phyloP scores from a whole-genome alignment of 2,329 filamentous ascomycete genomes.

The Sodiomyces alkalinus region DNA sequence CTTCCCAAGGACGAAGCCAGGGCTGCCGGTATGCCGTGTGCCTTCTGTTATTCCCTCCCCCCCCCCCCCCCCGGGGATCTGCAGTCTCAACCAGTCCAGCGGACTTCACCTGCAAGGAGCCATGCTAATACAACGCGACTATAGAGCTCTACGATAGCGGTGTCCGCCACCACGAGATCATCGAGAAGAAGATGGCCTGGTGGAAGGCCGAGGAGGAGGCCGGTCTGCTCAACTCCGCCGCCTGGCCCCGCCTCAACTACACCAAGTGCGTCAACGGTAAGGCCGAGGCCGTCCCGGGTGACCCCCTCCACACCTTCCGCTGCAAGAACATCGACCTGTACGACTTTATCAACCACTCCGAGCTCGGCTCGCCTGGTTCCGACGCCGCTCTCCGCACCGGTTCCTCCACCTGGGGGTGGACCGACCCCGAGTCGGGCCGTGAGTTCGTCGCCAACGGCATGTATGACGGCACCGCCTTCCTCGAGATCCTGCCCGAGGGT shows the following conservation, averaged over 20 bases:
- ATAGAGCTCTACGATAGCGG: conserved; percentile 8
- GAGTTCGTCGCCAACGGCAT: conserved; percentile 29
- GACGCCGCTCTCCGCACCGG: conserved; percentile 19
- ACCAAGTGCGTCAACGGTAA: conserved; percentile 25
- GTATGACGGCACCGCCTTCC: conserved; percentile 28
- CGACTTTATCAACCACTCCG: conserved; percentile 37
- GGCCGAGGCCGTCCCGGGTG: conserved; percentile 26
- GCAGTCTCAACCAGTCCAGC: no score
- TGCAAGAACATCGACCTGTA: conserved; percentile 38
- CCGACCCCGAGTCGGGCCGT: conserved; percentile 23
- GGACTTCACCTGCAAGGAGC: neutral
- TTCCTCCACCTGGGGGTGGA: conserved; percentile 31
- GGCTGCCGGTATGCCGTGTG: conserved; percentile 1
- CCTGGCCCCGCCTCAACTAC: conserved; percentile 22
- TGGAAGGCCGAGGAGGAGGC: neutral
- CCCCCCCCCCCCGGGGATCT: no score
- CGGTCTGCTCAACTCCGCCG: conserved; percentile 14
- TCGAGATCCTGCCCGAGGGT: conserved; percentile 24
- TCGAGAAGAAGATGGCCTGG: conserved; percentile 6
- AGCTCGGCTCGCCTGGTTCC: conserved; percentile 21
- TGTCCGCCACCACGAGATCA: conserved; percentile 7
- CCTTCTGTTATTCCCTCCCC: neutral
- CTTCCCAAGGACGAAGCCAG: conserved; percentile 5
- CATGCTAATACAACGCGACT: neutral
- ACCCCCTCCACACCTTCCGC: conserved; percentile 29